Evolutionary conservation across 805 yeast species (phyloP).

Genomic region (Monosporozyma solicola): DNA sequence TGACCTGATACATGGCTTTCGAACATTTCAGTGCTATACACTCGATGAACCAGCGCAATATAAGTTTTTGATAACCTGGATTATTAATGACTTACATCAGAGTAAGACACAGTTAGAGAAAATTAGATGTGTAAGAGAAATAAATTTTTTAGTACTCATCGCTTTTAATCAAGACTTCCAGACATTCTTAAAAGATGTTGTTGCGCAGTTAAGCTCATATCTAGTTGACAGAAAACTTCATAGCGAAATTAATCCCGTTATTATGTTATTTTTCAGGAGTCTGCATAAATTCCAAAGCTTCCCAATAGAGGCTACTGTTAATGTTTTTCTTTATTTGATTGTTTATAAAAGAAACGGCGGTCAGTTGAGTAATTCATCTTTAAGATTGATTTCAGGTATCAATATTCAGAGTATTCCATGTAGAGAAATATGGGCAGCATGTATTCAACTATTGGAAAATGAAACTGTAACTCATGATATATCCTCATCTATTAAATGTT

Average conservation of each 20-base stretch:
- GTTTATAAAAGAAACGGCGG: background rate
- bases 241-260: conserved; percentile 12
- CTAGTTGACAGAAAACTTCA: conserved; percentile 8
- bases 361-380: background rate
- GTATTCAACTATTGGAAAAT: background rate
- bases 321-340: conserved; percentile 11
- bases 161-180: conserved; percentile 7
- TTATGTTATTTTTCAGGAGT: conserved; percentile 4
- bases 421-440: background rate
- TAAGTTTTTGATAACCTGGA: conserved; percentile 12
- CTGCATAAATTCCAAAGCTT: background rate
- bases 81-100: conserved; percentile 14
- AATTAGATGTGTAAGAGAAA: conserved; percentile 13
- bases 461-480: too few relatives aligned
- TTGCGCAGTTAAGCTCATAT: conserved; percentile 8
- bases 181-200: conserved; percentile 4
- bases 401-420: background rate
- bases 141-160: conserved; percentile 12
- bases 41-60: conserved; percentile 4
- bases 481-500: background rate
- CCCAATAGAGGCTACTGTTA: background rate
- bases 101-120: conserved; percentile 5
- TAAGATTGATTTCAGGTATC: background rate
- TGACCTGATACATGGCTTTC: conserved; percentile 5
- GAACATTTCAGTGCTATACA: conserved; percentile 5